Conservation (phyloP, 2,329 filamentous ascomycete species). For the Fusarium proliferatum region DNA sequence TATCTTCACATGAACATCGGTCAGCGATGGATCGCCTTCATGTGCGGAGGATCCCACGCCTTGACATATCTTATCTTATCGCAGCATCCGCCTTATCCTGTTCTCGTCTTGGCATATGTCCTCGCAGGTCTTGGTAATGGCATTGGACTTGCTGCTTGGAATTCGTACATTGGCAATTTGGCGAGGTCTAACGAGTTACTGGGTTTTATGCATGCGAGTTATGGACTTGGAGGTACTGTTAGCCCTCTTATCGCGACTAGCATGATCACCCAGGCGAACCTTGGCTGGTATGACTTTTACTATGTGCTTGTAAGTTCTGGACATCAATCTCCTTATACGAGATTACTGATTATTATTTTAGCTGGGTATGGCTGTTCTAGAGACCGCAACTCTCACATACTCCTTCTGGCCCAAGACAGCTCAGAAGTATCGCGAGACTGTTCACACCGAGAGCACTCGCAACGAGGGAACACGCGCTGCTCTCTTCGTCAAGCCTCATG, state of each 20-base stretch:
- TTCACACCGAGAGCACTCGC: slow-evolving; percentile 39
- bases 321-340: rapidly evolving
- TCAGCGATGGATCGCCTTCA: slow-evolving; percentile 67
- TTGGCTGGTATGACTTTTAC: slow-evolving; percentile 79
- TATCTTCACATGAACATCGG: slow-evolving; percentile 45
- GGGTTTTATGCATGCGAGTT: slow-evolving; percentile 75
- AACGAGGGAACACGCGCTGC: slow-evolving; percentile 30
- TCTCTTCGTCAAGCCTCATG: slow-evolving; percentile 56
- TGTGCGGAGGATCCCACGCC: slow-evolving; percentile 69
- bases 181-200: slow-evolving; percentile 75
- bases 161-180: slow-evolving; percentile 72
- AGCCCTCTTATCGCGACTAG: slow-evolving; percentile 77
- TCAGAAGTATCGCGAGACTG: slow-evolving; percentile 61
- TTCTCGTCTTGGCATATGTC: slow-evolving; percentile 72
- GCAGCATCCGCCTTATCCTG: slow-evolving; percentile 74
- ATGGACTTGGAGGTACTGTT: slow-evolving; percentile 74
- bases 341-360: background rate
- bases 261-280: slow-evolving; percentile 70
- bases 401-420: slow-evolving; percentile 71
- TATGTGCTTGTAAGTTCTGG: slow-evolving; percentile 58
- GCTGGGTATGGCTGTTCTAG: slow-evolving; percentile 6
- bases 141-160: slow-evolving; percentile 67
- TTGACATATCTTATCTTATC: slow-evolving; percentile 71
- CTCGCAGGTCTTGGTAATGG: slow-evolving; percentile 78
- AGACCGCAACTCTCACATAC: slow-evolving; percentile 52